Evolutionary conservation across 129 eudicot species (phyloP).

Genomic region (Tagetes patula): DNA sequence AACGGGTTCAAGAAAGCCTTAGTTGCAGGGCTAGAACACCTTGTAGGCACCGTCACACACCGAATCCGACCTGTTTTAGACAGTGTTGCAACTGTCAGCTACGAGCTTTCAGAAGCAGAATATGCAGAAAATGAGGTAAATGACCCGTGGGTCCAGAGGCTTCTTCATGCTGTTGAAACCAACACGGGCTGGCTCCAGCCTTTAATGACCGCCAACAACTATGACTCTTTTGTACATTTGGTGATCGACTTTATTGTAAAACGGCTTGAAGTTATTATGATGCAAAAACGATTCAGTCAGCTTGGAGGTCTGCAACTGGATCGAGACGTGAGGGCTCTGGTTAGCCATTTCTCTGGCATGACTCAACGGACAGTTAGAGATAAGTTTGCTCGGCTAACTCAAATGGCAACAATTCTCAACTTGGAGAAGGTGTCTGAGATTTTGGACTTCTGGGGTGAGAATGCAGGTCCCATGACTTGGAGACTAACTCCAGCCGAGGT

Average conservation of each 20-base stretch:
- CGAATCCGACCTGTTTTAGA: conserved; percentile 79
- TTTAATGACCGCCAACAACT: conserved; percentile 79
- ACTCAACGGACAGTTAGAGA: conserved; percentile 94
- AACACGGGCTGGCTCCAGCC: conserved; percentile 90
- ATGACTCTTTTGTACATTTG: conserved; percentile 71
- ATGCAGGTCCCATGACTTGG: conserved; percentile 98
- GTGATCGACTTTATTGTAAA: conserved; percentile 81
- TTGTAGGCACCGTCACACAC: conserved; percentile 75
- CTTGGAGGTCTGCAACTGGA: conserved; percentile 94
- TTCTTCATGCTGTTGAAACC: conserved; percentile 80
- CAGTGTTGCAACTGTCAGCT: conserved; percentile 71
- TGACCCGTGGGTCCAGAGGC: conserved; percentile 96
- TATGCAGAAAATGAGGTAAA: conserved; percentile 94
- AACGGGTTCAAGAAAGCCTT: conserved; percentile 76
- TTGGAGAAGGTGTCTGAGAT: conserved; percentile 93
- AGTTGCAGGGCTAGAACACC: conserved; percentile 67
- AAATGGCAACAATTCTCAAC: conserved; percentile 90
- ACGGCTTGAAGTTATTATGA: conserved; percentile 91
- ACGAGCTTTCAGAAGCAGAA: conserved; percentile 82
- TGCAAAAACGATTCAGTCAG: conserved; percentile 91
- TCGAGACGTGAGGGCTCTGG: conserved; percentile 75
- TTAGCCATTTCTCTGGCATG: conserved; percentile 89
- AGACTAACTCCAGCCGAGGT: conserved; percentile 95
- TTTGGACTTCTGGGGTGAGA: conserved; percentile 97
- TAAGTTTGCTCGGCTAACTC: conserved; percentile 90